Evolutionary conservation across 2,329 filamentous ascomycete species (phyloP).

Genomic region (Aspergillus intermedius): DNA sequence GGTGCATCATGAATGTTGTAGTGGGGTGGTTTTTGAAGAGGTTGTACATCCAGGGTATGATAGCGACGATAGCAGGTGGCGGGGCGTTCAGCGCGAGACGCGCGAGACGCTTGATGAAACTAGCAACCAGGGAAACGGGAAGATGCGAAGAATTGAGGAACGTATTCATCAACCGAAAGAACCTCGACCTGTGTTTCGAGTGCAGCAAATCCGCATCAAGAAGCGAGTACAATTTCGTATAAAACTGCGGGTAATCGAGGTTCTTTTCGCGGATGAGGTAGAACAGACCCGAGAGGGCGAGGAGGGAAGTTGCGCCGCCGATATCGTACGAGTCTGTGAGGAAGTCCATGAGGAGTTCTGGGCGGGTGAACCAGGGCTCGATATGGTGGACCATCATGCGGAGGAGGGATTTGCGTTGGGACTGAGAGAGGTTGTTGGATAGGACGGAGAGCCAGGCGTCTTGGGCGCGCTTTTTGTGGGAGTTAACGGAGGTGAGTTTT

Average conservation of each 20-base stretch:
- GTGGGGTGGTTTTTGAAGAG: conserved; percentile 81
- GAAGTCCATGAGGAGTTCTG: conserved; percentile 91
- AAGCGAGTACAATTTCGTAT: conserved; percentile 85
- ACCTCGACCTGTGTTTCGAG: conserved; percentile 86
- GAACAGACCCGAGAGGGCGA: conserved; percentile 88
- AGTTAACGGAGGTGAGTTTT: conserved; percentile 59
- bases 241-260: conserved; percentile 92
- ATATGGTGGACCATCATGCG: conserved; percentile 69
- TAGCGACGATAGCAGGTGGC: conserved; percentile 78
- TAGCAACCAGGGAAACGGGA: conserved; percentile 81
- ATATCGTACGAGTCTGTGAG: conserved; percentile 87
- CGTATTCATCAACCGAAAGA: conserved; percentile 85
- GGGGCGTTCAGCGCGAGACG: conserved; percentile 80
- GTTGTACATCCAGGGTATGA: conserved; percentile 94
- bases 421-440: conserved; percentile 55
- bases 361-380: conserved; percentile 80
- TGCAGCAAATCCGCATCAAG: conserved; percentile 81
- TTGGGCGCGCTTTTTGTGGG: conserved; percentile 74
- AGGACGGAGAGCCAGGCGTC: conserved; percentile 81
- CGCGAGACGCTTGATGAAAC: conserved; percentile 90
- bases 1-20: conserved; percentile 94
- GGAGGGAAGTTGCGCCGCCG: conserved; percentile 77
- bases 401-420: conserved; percentile 73
- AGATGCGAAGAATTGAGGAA: conserved; percentile 90
- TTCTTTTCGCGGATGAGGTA: conserved; percentile 91